Percentiles rank a stretch among this genome's conserved stretches.
Conservation (phyloP, 2,329 filamentous ascomycete genomes). For the Sarocladium kiliense region DNA sequence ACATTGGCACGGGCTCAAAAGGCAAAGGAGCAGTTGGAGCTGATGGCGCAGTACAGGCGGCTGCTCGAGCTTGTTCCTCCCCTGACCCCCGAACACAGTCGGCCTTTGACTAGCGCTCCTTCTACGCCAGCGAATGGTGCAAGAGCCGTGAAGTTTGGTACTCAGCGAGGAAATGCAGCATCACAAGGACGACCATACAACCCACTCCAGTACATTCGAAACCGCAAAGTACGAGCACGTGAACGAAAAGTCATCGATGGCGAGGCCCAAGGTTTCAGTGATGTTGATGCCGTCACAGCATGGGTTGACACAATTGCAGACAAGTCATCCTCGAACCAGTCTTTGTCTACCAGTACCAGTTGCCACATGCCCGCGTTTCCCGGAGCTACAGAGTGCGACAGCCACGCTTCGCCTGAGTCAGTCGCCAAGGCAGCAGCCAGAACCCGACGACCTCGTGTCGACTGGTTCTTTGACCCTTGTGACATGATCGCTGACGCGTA, state of each 20-base stretch:
- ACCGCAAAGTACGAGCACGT: constrained; percentile 76
- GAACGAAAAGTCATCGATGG: constrained; percentile 72
- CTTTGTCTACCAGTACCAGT: constrained; percentile 6
- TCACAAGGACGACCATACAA: constrained; percentile 72
- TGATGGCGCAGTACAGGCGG: constrained; percentile 78
- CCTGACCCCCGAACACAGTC: constrained; percentile 44
- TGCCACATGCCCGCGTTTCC: constrained; percentile 41
- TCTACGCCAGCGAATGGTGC: constrained; percentile 23
- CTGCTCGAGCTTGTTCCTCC: constrained; percentile 76
- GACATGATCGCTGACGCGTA: constrained; percentile 86
- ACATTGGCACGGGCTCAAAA: constrained; percentile 80
- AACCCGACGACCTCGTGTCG: constrained; percentile 66
- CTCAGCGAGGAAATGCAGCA: constrained; percentile 24
- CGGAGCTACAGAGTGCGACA: constrained; percentile 37
- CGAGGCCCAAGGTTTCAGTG: constrained; percentile 69
- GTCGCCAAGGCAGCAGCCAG: constrained; percentile 47
- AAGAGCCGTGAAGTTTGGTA: constrained; percentile 13
- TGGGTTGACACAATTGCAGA: constrained; percentile 69
- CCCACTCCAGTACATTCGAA: constrained; percentile 86
- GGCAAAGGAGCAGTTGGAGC: constrained; percentile 78
- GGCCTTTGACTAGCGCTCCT: constrained; percentile 35
- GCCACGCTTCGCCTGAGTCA: constrained; percentile 37
- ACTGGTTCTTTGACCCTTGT: constrained; percentile 79
- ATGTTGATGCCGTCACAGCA: constrained; percentile 62
- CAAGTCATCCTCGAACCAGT: constrained; percentile 21